These are phyloP conservation scores for Haberlea rhodopensis DNA, from an alignment of 257 asterid species.

Conservation along the genomic window DNA sequence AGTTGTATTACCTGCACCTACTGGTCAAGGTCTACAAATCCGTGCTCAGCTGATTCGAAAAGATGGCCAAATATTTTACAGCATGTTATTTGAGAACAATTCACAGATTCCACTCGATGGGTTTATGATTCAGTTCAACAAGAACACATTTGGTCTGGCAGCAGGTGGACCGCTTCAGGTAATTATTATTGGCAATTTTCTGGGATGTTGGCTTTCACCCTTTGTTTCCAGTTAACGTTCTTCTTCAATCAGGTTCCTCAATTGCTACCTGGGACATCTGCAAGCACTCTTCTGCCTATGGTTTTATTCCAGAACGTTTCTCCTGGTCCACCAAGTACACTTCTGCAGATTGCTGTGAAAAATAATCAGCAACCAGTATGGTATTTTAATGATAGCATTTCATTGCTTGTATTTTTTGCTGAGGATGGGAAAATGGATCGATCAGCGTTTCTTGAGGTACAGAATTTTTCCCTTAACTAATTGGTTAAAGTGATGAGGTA, in stretches of 20 bases:
- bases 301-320: conserved; percentile 79
- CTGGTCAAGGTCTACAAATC: conserved; percentile 94
- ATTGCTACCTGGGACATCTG: conserved; percentile 86
- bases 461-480: background rate
- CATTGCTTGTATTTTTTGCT: conserved; percentile 53
- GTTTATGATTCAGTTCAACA: conserved; percentile 97
- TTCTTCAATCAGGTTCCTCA: conserved; percentile 60
- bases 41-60: conserved; percentile 80
- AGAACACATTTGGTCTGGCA: conserved; percentile 95
- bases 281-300: conserved; percentile 83
- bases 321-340: conserved; percentile 76
- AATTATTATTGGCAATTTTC: conserved; percentile 17
- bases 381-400: conserved; percentile 78
- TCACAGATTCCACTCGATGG: conserved; percentile 83
- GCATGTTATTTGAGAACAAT: conserved; percentile 89
- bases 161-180: conserved; percentile 94
- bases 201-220: background rate
- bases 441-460: conserved; percentile 81
- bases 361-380: conserved; percentile 97
- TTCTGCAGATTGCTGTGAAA: conserved; percentile 94
- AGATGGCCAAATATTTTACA: conserved; percentile 89
- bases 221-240: conserved; percentile 18
- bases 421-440: conserved; percentile 99
- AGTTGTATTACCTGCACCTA: conserved; percentile 63
- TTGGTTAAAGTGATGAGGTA: background rate